Conservation (phyloP, 208 protist species). For the Lotmaria passim region DNA sequence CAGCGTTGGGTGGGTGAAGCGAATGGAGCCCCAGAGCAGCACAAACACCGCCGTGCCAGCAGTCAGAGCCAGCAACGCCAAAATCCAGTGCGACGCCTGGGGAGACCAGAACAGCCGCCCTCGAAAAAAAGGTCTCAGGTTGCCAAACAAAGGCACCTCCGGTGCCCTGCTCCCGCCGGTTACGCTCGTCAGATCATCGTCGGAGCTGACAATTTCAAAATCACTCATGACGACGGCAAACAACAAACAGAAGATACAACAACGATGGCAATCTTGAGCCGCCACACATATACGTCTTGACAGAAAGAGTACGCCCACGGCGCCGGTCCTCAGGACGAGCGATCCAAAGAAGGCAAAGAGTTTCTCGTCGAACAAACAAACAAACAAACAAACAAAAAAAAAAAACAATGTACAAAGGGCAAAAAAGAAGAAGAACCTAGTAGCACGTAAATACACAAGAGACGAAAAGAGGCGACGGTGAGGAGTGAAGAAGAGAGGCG, state of each 20-base stretch:
- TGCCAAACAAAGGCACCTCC: constrained; percentile 27
- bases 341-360: too few species aligned
- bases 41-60: constrained; percentile 24
- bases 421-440: too few species aligned
- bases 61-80: constrained; percentile 19
- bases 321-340: neutral
- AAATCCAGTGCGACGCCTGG: constrained; percentile 36
- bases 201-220: constrained; percentile 33
- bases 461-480: too few species aligned
- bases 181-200: constrained; percentile 27
- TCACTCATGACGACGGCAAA: constrained; percentile 28
- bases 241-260: neutral
- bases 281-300: neutral
- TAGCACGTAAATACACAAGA: too few species aligned
- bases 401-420: neutral
- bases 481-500: too few species aligned
- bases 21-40: constrained; percentile 37
- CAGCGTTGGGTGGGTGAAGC: constrained; percentile 28
- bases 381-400: too few species aligned
- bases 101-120: constrained; percentile 33
- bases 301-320: neutral
- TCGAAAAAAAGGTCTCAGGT: constrained; percentile 29
- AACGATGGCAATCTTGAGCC: neutral
- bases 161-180: constrained; percentile 8
- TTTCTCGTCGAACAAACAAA: too few species aligned